Base-by-base conservation (phyloP, 2,329 filamentous ascomycete genomes). In the Furcasterigmium furcatum region DNA sequence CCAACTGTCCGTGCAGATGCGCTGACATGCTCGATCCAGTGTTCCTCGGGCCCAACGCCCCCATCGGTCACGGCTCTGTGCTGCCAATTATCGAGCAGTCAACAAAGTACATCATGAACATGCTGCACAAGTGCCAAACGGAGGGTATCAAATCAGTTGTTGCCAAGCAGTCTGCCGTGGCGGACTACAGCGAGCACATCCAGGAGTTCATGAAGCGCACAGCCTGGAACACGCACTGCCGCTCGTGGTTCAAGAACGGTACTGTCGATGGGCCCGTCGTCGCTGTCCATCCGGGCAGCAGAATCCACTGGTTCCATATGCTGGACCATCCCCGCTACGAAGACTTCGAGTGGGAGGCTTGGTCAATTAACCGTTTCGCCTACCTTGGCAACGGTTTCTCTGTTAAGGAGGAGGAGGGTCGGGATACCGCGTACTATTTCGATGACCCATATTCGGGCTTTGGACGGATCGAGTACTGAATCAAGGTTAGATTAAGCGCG, bases 351-450 rank as follows among this genome's bases (percentile, higher is more conserved):
- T 60, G 64, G 41, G 40, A 60, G 7, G 7, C 47, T 14, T 42
- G 14, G 4, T n/a, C 14, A 38, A 4, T 16, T 38, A 58, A 58
- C 41, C 44, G 56, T n/a, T 57, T 56, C 34, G 39, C 44, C 5
- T 57, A 50, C 20, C 42, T 57, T 3, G 55, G 56, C 5, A 57
- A 58, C 45, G 56, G 56, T 3, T 57, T 54, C 29, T 50, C 55
- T n/a, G 38, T 32, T n/a, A 47, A 39, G 38, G 48, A 52, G 38
- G 47, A 70, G 9, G 66, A 66, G 30, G 59, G 60, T 2, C 43
- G 42, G 3, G 65, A 74, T 39, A 53, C 63, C 24, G 68, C 70
- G 2, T 74, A 71, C 71, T 75, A 75, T 45, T 55, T 75, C 5
- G 66, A 42, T 13, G 25, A 42, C n/a, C n/a, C n/a, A n/a, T n/a